These are phyloP conservation scores for Sonneratia alba DNA, from an alignment of 345 rosid species.

Conservation along the genomic window DNA sequence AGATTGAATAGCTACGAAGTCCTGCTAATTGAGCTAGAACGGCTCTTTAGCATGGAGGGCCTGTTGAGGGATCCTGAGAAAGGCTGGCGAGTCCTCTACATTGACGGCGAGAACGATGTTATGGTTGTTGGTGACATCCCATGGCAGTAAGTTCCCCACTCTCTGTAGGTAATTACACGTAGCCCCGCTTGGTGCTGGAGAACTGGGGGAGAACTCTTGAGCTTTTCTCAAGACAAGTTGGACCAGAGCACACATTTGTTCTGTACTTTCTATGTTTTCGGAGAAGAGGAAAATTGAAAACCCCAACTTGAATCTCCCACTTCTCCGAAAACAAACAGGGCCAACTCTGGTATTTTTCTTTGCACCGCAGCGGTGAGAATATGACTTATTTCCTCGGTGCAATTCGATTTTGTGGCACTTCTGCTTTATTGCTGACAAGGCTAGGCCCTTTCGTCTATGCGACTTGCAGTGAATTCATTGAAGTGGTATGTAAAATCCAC, in stretches of 20 bases:
- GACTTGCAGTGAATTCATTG: slow-evolving; percentile 67
- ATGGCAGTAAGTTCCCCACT: slow-evolving; percentile 68
- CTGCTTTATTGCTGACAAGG: background rate
- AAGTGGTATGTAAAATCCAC: slow-evolving; percentile 75
- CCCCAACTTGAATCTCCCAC: background rate
- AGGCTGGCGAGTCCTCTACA: slow-evolving; percentile 83
- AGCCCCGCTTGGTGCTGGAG: background rate
- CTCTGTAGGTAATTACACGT: background rate
- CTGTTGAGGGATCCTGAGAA: slow-evolving; percentile 56
- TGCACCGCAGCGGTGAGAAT: background rate
- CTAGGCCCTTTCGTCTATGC: background rate
- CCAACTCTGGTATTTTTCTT: background rate
- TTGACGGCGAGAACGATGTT: slow-evolving; percentile 82
- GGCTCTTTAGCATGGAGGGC: slow-evolving; percentile 78
- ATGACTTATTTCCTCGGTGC: background rate
- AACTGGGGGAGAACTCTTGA: background rate
- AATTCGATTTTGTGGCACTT: background rate
- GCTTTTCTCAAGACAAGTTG: background rate
- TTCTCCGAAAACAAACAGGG: background rate
- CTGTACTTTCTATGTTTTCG: background rate
- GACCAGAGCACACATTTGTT: too few species aligned
- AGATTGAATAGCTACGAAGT: slow-evolving; percentile 61
- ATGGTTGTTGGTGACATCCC: slow-evolving; percentile 95
- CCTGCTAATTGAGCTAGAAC: slow-evolving; percentile 64
- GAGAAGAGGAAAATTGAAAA: background rate